Evolutionary conservation across 2,329 filamentous ascomycete genomes (phyloP).

Genomic region (Dothidotthia symphoricarpi): DNA sequence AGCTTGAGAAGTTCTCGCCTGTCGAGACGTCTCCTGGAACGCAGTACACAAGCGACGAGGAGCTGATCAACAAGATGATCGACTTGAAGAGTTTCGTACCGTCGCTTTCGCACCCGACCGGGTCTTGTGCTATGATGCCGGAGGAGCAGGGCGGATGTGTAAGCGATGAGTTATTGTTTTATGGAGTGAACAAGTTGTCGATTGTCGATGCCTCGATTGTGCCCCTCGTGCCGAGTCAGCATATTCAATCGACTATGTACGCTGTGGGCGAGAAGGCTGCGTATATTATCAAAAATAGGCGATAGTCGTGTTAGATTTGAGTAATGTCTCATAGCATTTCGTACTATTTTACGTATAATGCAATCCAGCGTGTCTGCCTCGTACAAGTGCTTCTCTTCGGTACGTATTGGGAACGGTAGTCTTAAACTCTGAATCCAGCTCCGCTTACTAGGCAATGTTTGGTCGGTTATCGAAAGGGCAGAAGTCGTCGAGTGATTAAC

Average conservation of each 20-base stretch:
- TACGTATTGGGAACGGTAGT: too few relatives aligned
- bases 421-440: too few relatives aligned
- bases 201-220: conserved; percentile 36
- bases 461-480: too few relatives aligned
- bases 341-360: too few relatives aligned
- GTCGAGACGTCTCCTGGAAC: conserved; percentile 27
- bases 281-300: conserved; percentile 28
- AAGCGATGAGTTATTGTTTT: conserved; percentile 25
- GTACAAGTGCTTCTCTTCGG: too few relatives aligned
- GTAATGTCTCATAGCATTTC: too few relatives aligned
- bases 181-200: conserved; percentile 28
- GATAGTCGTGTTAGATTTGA: conserved; percentile 1
- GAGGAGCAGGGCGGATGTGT: conserved; percentile 33
- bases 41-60: conserved; percentile 28
- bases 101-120: conserved; percentile 27
- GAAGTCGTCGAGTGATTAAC: too few relatives aligned
- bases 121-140: conserved; percentile 37
- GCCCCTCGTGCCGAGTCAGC: conserved; percentile 32
- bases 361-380: too few relatives aligned
- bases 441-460: too few relatives aligned
- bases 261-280: conserved; percentile 38
- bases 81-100: conserved; percentile 19
- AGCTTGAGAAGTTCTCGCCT: conserved; percentile 19
- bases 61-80: conserved; percentile 22
- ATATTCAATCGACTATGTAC: conserved; percentile 37